These are phyloP conservation scores for Colletotrichum siamense DNA, from an alignment of 2,329 filamentous ascomycete genomes.

Conservation along the genomic window DNA sequence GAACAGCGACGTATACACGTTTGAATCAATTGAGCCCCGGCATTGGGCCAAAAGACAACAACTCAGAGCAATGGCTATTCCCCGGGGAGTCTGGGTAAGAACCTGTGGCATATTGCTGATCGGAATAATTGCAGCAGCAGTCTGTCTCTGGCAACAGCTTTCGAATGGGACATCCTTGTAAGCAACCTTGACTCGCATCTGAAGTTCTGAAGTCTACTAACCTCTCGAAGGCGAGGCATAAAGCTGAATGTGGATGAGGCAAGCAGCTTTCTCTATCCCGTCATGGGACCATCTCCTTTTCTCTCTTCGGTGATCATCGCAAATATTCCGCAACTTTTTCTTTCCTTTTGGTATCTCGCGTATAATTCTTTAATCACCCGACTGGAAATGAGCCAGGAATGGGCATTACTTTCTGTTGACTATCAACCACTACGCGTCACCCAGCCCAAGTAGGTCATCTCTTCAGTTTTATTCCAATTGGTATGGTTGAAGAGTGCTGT, in stretches of 20 bases:
- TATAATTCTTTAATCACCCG: background rate
- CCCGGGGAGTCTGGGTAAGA: background rate
- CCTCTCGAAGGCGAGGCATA: background rate
- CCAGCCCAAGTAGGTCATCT: background rate
- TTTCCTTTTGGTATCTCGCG: background rate
- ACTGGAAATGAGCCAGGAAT: background rate
- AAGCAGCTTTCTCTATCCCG: background rate
- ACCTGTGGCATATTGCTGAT: background rate
- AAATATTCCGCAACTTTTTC: background rate
- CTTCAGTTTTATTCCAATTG: background rate
- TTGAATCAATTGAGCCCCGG: background rate
- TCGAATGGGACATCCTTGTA: background rate
- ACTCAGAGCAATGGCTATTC: background rate
- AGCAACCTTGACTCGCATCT: background rate
- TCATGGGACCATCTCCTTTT: background rate
- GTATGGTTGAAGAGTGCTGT: accelerated
- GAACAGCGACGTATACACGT: background rate
- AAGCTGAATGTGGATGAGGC: background rate
- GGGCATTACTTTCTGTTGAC: background rate
- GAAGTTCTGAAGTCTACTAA: background rate
- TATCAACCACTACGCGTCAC: background rate
- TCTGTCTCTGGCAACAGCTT: background rate
- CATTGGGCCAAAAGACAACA: background rate
- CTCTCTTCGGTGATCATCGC: background rate
- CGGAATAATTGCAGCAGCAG: background rate